A percentile compares a stretch with the other conserved stretches of the same genome.
phyloP scores from a whole-genome alignment of 139 green algal genomes.

The Chlamydomonas sphaeroides region DNA sequence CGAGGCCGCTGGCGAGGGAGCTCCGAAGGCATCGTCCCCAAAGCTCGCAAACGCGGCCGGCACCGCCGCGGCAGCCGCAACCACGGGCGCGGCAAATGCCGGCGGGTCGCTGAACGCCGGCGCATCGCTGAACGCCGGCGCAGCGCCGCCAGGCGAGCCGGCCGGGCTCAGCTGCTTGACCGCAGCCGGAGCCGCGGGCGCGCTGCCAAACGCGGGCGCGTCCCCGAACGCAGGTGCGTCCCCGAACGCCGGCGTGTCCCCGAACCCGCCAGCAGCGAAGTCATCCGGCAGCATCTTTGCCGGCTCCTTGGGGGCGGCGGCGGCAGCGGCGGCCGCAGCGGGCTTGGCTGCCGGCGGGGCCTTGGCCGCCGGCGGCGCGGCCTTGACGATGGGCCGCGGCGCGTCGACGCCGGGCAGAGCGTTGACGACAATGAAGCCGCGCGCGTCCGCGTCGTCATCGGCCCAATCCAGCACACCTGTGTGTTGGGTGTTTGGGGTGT shows the following conservation, averaged over 20 bases:
- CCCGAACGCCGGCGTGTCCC: slow-evolving; percentile 1
- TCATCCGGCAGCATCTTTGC: slow-evolving; percentile 5
- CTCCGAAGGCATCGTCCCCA: background rate
- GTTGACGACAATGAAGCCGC: slow-evolving; percentile 57
- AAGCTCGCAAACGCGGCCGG: background rate
- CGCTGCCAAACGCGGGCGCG: too few species aligned
- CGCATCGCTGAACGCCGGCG: background rate
- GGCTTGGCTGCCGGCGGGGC: slow-evolving; percentile 1
- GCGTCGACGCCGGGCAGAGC: slow-evolving; percentile 49
- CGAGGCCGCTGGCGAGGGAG: too few species aligned
- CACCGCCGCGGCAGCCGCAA: background rate
- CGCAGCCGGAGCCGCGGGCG: background rate
- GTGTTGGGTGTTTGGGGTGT: too few species aligned
- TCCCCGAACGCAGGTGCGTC: background rate
- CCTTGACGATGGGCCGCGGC: slow-evolving; percentile 17
- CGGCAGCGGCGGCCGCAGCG: background rate
- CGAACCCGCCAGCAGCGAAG: slow-evolving; percentile 17
- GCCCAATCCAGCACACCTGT: slow-evolving; percentile 54
- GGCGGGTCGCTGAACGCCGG: background rate
- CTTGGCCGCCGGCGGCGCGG: background rate
- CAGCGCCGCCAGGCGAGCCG: too few species aligned
- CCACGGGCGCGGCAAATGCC: background rate
- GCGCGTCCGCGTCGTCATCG: slow-evolving; percentile 36
- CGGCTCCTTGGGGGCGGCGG: background rate
- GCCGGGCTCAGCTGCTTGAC: too few species aligned